These are phyloP conservation scores for Thermothielavioides terrestris DNA, from an alignment of 495 filamentous ascomycete genomes.

Conservation along the genomic window DNA sequence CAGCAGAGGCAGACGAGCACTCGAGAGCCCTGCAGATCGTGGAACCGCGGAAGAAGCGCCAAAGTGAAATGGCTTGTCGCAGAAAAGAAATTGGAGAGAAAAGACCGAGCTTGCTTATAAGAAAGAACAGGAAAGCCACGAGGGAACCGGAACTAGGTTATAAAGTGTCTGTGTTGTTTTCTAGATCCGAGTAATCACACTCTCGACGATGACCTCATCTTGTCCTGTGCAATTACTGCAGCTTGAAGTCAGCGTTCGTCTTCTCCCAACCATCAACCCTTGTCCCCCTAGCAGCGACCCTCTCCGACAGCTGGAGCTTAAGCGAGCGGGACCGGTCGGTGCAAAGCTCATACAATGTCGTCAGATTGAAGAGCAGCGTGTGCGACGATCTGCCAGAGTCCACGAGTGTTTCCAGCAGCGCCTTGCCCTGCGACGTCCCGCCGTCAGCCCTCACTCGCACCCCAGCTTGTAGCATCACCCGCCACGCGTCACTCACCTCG, in stretches of 20 bases:
- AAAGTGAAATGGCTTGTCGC: too few species aligned
- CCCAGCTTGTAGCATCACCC: neutral
- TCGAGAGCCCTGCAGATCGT: too few species aligned
- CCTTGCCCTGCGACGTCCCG: constrained; percentile 44
- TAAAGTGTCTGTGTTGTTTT: too few species aligned
- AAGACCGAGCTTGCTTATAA: too few species aligned
- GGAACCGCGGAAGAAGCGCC: too few species aligned
- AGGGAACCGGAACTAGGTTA: too few species aligned
- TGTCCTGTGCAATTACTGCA: constrained; percentile 33
- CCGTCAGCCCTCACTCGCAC: constrained; percentile 7
- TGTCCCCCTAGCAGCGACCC: constrained; percentile 48
- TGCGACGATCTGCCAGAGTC: constrained; percentile 55
- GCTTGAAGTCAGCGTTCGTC: constrained; percentile 66
- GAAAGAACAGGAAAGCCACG: too few species aligned
- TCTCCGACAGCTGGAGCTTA: constrained; percentile 63
- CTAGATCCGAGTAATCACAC: too few species aligned
- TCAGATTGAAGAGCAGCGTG: constrained; percentile 77
- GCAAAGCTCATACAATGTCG: constrained; percentile 86
- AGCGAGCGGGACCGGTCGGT: constrained; percentile 60
- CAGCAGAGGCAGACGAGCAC: too few species aligned
- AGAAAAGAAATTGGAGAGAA: too few species aligned
- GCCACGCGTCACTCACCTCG: constrained; percentile 48
- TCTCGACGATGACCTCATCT: neutral
- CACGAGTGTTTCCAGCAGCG: constrained; percentile 55
- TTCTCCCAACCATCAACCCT: constrained; percentile 55